phyloP scores from a whole-genome alignment of 495 filamentous ascomycete genomes.

The Penicillium crystallinum region DNA sequence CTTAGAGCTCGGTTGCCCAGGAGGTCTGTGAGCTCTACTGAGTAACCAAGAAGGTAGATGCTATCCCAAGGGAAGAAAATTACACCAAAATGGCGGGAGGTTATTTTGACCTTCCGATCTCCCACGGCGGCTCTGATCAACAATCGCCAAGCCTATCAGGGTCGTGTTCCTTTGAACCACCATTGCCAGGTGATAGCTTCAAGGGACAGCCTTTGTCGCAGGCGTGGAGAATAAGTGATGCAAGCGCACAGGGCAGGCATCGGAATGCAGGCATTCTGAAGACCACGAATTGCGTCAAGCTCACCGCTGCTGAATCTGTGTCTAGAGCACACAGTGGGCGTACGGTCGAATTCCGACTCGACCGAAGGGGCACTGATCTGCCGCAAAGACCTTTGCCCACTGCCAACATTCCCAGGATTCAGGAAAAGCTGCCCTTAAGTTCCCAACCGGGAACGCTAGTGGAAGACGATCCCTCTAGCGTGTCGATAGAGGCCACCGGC shows the following conservation, averaged over 20 bases:
- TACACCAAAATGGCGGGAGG: constrained; percentile 34
- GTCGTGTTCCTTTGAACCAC: constrained; percentile 24
- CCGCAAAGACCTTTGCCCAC: constrained; percentile 35
- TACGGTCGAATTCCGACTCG: constrained; percentile 26
- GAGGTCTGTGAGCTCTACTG: constrained; percentile 5
- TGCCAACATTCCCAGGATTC: constrained; percentile 38
- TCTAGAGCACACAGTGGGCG: constrained; percentile 17
- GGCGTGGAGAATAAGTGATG: constrained; percentile 15
- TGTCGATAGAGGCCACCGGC: constrained; percentile 30
- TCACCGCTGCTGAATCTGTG: constrained; percentile 26
- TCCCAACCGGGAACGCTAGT: constrained; percentile 23
- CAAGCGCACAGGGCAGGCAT: constrained; percentile 27
- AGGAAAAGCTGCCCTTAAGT: constrained; percentile 24
- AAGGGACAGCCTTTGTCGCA: constrained; percentile 10
- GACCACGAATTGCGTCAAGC: constrained; percentile 37
- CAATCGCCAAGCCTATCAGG: constrained; percentile 21
- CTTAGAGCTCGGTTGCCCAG: constrained; percentile 3
- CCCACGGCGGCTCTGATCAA: constrained; percentile 29
- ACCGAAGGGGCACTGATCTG: constrained; percentile 29
- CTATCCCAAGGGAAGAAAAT: background rate
- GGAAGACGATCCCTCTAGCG: constrained; percentile 25
- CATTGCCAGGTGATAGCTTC: constrained; percentile 19
- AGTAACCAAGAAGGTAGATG: constrained; percentile 6
- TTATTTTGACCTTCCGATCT: constrained; percentile 38
- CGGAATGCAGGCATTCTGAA: constrained; percentile 43